Evolutionary conservation across 2,329 filamentous ascomycete genomes (phyloP), one percentile per base, ranked within the genome.

Genomic region (Stemphylium vesicarium): DNA sequence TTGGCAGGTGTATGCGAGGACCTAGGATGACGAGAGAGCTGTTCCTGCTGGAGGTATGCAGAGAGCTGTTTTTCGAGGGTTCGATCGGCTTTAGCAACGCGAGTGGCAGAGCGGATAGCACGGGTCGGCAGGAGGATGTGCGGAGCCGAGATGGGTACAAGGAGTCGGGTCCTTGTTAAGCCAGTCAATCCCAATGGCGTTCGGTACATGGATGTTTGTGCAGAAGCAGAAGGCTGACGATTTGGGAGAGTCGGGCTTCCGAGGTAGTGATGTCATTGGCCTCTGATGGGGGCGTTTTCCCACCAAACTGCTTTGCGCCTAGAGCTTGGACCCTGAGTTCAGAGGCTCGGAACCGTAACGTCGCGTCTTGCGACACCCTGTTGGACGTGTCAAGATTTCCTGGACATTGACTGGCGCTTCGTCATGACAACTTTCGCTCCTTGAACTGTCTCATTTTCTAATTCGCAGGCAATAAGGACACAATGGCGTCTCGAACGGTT

Each of bases 251-350:
- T 29, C 50, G 52, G 46, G 31, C 22, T 36, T 48, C 52, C 46
- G 40, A 51, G 52, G 42, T 68, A 61, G 64, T 73, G 72, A 73
- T 72, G 72, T 74, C 71, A 74, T 67, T 68, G 67, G 69, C 60
- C 60, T 67, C 54, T 36, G 24, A 57, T 43, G 38, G 24, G 18
- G 32, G 57, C 48, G 57, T 53, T 29, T 29, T 41, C n/a, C 43
- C 37, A 29, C 64, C 62, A 66, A 41, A 54, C 43, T 8, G 11
- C 36, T 55, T 60, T 38, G 18, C 61, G 60, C 40, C 31, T 66
- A 62, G 62, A 60, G 62, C 53, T 57, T 66, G 62, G 66, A 72
- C 70, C 70, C 68, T 71, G 64, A 42, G 36, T 51, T 51, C 40
- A 39, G 15, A 39, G 15, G 20, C 36, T 31, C 37, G 42, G 52